Conservation (phyloP, 1,139 yeast species). For the Pichia sp. region DNA sequence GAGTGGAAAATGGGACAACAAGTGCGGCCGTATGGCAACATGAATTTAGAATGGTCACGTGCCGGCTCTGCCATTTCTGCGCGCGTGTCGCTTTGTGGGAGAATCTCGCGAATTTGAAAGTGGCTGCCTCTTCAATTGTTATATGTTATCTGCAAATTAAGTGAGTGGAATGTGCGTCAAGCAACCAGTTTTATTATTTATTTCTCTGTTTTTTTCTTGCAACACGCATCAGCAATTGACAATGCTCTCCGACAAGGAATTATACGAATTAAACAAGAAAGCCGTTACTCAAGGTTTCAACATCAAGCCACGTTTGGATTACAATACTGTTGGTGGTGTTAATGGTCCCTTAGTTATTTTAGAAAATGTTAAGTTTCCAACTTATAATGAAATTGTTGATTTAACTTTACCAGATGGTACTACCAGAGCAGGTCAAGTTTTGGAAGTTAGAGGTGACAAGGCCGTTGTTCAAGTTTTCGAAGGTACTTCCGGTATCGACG, state of each 20-base stretch:
- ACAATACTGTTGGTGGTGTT: slow-evolving; percentile 96
- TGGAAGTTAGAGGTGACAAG: slow-evolving; percentile 93
- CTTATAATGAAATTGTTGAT: slow-evolving; percentile 93
- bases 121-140: neutral
- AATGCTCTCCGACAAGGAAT: slow-evolving; percentile 47
- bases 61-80: neutral
- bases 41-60: neutral
- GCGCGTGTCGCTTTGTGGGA: neutral
- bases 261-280: slow-evolving; percentile 74
- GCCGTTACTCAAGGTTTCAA: slow-evolving; percentile 90
- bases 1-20: too few species aligned
- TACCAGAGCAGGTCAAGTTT: slow-evolving; percentile 91
- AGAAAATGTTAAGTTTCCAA: slow-evolving; percentile 94
- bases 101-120: neutral
- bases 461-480: slow-evolving; percentile 98
- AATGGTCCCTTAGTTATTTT: slow-evolving; percentile 96
- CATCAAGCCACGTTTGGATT: slow-evolving; percentile 81
- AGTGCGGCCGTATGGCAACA: neutral
- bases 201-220: neutral
- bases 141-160: neutral
- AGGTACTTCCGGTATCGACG: slow-evolving; percentile 97
- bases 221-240: too few species aligned
- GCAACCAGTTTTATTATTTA: too few species aligned
- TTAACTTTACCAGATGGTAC: slow-evolving; percentile 94
- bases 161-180: neutral